Base-by-base conservation (phyloP, 2,329 filamentous ascomycete species). In the Pseudopithomyces chartarum region DNA sequence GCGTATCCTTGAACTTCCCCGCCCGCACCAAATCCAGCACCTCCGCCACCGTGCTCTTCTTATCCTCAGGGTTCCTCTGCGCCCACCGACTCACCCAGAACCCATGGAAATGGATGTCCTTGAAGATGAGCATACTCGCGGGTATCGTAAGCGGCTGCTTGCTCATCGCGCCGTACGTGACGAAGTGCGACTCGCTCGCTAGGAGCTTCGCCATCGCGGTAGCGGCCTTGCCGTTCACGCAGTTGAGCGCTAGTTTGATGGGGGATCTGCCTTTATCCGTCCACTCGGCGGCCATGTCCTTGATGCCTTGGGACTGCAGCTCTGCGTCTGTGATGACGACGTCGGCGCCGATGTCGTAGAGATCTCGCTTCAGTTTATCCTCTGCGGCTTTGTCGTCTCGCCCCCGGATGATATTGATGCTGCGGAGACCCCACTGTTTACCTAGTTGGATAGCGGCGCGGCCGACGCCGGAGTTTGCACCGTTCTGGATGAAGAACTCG, bases 31-130 rank as follows among this genome's bases (percentile, higher is more conserved):
- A 76, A 39, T 87, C 84, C 58, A 99, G 78, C 34, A 99, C 88
- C 77, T 97, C 91, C 22, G 89, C 84, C n/a, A 98, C 87, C 43
- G 92, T 96, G 70, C 83, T 84, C 72, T 85, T 85, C 80, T 96
- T 96, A 57, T 89, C 87, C 6, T 83, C 81, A 0, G 87, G 85
- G 66, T 97, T 84, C 60, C 83, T 79, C 71, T 93, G 88, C 46
- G 90, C 91, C 94, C 95, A 98, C 58, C 84, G 87, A 71, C 90
- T 95, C 22, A 98, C 87, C 95, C 95, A 99, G 77, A 98, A 99
- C 4, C 95, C 96, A 59, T 91, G 85, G 70, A 97, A 96, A 50
- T 86, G 84, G 51, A 98, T 83, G 66, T 98, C 87, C 76, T 94
- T 95, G 81, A 99, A 99, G 67, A 99, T 99, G 57, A 98, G 81